phyloP scores from a whole-genome alignment of 2,329 filamentous ascomycete genomes.

The Epichloe brachyelytri region DNA sequence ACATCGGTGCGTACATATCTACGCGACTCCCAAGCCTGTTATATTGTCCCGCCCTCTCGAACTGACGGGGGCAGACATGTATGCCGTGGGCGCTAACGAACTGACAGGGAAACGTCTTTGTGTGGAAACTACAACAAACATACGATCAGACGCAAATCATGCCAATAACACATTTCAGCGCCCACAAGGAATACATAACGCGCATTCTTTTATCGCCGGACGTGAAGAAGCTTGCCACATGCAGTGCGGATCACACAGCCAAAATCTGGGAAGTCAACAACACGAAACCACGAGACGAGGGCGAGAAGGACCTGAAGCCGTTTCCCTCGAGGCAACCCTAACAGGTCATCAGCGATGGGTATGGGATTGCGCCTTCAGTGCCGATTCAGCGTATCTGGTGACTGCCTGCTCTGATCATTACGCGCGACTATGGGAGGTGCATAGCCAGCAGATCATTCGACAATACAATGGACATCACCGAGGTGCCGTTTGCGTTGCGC shows the following conservation, averaged over 20 bases:
- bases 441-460: conserved; percentile 75
- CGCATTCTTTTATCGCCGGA: conserved; percentile 85
- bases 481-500: conserved; percentile 79
- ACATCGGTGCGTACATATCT: conserved; percentile 50
- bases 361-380: conserved; percentile 93
- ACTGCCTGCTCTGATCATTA: conserved; percentile 93
- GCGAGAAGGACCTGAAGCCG: conserved; percentile 33
- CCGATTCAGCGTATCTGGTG: conserved; percentile 83
- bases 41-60: neutral
- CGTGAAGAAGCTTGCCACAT: conserved; percentile 87
- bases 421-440: conserved; percentile 79
- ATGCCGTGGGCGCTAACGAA: neutral
- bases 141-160: conserved; percentile 73
- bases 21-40: too few relatives aligned
- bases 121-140: conserved; percentile 85
- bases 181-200: conserved; percentile 86
- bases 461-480: conserved; percentile 94
- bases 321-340: conserved; percentile 76
- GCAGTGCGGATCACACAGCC: conserved; percentile 83
- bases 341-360: conserved; percentile 92
- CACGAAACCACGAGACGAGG: conserved; percentile 35
- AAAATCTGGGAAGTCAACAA: conserved; percentile 90
- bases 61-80: too few relatives aligned
- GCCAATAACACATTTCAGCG: conserved; percentile 77
- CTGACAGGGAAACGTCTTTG: conserved; percentile 79